phyloP scores from a whole-genome alignment of 495 filamentous ascomycete species.

The Patellaria atrata region DNA sequence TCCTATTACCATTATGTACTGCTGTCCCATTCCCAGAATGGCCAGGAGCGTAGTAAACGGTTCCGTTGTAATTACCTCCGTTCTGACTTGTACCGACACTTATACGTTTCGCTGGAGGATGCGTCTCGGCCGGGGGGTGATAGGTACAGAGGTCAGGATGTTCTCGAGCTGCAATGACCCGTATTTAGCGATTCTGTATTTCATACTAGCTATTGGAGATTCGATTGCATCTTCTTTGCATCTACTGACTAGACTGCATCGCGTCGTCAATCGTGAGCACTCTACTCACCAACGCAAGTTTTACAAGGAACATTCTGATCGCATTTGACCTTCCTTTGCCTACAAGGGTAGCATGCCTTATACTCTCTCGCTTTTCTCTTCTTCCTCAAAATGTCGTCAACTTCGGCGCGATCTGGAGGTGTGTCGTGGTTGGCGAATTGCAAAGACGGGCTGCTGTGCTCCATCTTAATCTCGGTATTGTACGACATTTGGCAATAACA shows the following conservation, averaged over 20 bases:
- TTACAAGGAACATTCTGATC: conserved; percentile 22
- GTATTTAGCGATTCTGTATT: not conserved
- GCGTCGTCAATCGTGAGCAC: too few species aligned
- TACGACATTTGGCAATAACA: too few species aligned
- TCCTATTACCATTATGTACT: conserved; percentile 17
- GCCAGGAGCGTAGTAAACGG: too few species aligned
- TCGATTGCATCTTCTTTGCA: too few species aligned
- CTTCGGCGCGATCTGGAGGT: conserved; percentile 17
- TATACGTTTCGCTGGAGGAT: conserved; percentile 19
- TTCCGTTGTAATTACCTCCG: conserved; percentile 17
- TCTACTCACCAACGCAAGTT: conserved; percentile 17
- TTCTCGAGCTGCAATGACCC: conserved; percentile 21
- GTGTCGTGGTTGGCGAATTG: too few species aligned
- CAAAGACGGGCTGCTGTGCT: too few species aligned
- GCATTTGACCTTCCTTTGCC: conserved; percentile 29
- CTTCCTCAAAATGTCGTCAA: conserved; percentile 28
- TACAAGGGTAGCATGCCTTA: conserved; percentile 31
- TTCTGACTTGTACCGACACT: conserved; percentile 14
- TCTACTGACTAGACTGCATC: too few species aligned
- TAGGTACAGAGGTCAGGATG: conserved; percentile 31
- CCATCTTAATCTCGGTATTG: too few species aligned
- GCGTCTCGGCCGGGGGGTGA: conserved; percentile 25
- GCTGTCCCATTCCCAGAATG: too few species aligned
- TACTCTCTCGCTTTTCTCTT: conserved; percentile 30
- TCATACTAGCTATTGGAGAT: not conserved